Base-by-base conservation (phyloP, 1,139 yeast genomes). In the Scheffersomyces parashehatae region DNA sequence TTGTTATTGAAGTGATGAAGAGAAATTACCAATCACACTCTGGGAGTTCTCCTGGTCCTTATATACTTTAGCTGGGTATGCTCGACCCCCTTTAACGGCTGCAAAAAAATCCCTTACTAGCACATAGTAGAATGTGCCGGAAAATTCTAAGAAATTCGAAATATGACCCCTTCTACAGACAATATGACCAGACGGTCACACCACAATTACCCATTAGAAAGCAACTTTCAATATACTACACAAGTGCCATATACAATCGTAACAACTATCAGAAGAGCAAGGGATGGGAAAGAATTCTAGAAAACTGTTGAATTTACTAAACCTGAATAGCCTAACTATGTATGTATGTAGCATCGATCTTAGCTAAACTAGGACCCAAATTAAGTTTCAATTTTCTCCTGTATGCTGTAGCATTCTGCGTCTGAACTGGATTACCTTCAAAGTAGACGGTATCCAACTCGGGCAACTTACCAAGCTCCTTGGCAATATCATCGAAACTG, bases 371-470 rank as follows among this genome's bases (percentile, higher is more conserved):
- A 1, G 86, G 83, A 1, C 88, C 88, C 50, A 93, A 70, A 44
- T 85, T 77, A 56, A 93, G 71, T 52, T 79, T 79, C 38, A 95
- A 63, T 61, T 93, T 93, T 59, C 95, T 82, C 58, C 97, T 77
- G 61, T 95, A 95, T 37, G 93, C 84, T 3, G 95, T 83, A 16
- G 83, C 82, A 52, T 86, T 86, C 26, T 79, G 66, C 28, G 70
- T 58, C 58, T 93, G 97, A 12, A 95, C 63, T 1, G 98, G 98
- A 56, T 91, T 93, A n/a, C 95, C 93, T 67, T 95, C 99, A 53
- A 95, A 82, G 60, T 95, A 95, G 5, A 95, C 96, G 0, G 97
- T 89, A 45, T 90, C 96, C 44, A 95, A 71, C 5, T 77, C 74
- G 1, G 82, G 79, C 43, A 89, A 70, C 35, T 70, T 70, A 12